These are phyloP conservation scores for Eucalyptus marginata DNA, from an alignment of 345 rosid genomes.

Conservation along the genomic window DNA sequence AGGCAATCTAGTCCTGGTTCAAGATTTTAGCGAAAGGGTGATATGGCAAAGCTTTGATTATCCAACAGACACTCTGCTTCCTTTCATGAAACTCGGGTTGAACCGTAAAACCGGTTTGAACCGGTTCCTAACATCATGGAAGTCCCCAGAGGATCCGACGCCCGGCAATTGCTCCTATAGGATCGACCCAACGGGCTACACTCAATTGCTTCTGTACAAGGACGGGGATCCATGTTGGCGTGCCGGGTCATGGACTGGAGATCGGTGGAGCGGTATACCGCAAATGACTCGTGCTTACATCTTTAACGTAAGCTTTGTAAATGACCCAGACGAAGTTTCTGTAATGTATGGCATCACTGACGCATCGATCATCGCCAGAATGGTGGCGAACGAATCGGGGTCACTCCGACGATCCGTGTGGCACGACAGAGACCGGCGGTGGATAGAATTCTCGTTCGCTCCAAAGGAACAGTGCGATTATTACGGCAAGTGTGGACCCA, in stretches of 20 bases:
- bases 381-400: constrained; percentile 32
- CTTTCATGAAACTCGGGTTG: constrained; percentile 1
- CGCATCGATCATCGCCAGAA: constrained; percentile 24
- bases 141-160: constrained; percentile 2
- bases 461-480: constrained; percentile 56
- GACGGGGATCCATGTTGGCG: background rate
- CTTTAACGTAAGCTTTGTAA: constrained; percentile 19
- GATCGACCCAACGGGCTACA: background rate
- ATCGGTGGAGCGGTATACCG: constrained; percentile 56
- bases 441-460: constrained; percentile 27
- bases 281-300: constrained; percentile 20
- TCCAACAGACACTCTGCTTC: constrained; percentile 3
- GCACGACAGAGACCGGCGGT: constrained; percentile 11
- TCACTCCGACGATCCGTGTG: constrained; percentile 22
- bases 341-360: constrained; percentile 3
- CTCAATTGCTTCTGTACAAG: background rate
- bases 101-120: background rate
- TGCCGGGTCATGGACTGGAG: constrained; percentile 41
- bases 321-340: constrained; percentile 15
- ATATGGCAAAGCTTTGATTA: constrained; percentile 26
- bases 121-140: constrained; percentile 6
- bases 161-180: background rate
- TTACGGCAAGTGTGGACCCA: constrained; percentile 41
- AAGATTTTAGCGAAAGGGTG: background rate
- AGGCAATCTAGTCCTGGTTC: constrained; percentile 9